Base-by-base conservation (phyloP, 2,329 filamentous ascomycete genomes). In the Talaromyces sp. region DNA sequence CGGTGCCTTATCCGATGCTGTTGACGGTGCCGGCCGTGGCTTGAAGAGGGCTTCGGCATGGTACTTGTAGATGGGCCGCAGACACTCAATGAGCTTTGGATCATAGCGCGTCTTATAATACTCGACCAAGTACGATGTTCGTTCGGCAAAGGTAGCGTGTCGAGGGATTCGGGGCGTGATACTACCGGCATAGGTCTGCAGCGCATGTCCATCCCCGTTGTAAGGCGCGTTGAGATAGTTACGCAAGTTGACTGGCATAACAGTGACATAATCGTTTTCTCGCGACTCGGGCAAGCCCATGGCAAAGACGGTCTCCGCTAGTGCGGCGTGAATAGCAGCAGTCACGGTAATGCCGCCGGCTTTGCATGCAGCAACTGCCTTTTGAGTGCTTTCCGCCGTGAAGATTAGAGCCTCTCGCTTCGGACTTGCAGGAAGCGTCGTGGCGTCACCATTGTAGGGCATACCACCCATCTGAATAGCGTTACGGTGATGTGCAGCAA, bases 231-330 rank as follows among this genome's bases (percentile, higher is more conserved):
- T 38, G 5, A 69, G 40, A 22, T 69, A 65, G 10, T 43, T 34
- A 15, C 68, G 65, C 56, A 69, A 47, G 45, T 68, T 69, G 31
- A 69, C 67, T 25, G 68, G 47, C 68, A 68, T 68, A 15, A 68
- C 43, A 27, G 67, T 64, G 17, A 65, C 59, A 58, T 64, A 61
- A 29, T 67, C 67, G 7, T 59, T 40, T 15, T 63, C 60, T 19
- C 34, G 31, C 36, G 59, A 54, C 8, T 59, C 61, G 15, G 61
- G 40, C 22, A 58, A 27, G 5, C 43, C 36, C 40, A 68, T 40
- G 7, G 47, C 65, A 56, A 68, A 68, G 5, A 68, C 58, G 10
- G 65, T 65, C 43, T 68, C 60, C n/a, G 67, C 67, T 15, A 67
- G 65, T 1, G 67, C 67, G 7, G 56, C 53, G 47, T 68, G 65